phyloP scores from a whole-genome alignment of 345 rosid species.

The Bruguiera gymnorhiza region DNA sequence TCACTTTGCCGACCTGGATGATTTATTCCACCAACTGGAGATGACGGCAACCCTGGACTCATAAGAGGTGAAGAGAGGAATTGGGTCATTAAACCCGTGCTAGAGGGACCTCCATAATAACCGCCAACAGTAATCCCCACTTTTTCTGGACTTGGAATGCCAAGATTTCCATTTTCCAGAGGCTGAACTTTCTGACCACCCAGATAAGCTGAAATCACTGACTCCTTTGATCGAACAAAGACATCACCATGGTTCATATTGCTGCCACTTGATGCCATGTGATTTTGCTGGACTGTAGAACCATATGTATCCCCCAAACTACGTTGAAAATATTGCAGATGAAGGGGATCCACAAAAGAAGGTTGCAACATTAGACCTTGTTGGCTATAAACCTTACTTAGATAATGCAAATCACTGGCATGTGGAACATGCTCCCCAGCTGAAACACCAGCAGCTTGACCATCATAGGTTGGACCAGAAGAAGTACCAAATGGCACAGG shows the following conservation, averaged over 20 bases:
- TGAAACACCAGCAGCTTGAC: slow-evolving; percentile 26
- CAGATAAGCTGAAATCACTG: slow-evolving; percentile 9
- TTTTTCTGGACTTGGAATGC: slow-evolving; percentile 20
- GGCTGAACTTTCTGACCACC: slow-evolving; percentile 16
- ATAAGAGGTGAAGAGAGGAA: slow-evolving; percentile 22
- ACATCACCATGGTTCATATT: slow-evolving; percentile 11
- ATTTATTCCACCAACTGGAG: slow-evolving; percentile 22
- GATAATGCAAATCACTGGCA: slow-evolving; percentile 40
- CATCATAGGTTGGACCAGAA: slow-evolving; percentile 19
- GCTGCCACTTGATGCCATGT: slow-evolving; percentile 1
- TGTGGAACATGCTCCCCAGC: slow-evolving; percentile 37
- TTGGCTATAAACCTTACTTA: slow-evolving; percentile 48
- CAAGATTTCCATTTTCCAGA: slow-evolving; percentile 12
- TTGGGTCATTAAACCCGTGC: slow-evolving; percentile 21
- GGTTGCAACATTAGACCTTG: slow-evolving; percentile 39
- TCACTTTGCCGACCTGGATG: slow-evolving; percentile 16
- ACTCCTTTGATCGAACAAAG: slow-evolving; percentile 8
- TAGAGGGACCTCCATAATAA: slow-evolving; percentile 16
- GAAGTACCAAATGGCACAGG: slow-evolving; percentile 22
- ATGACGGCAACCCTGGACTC: slow-evolving; percentile 20
- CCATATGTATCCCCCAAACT: slow-evolving; percentile 21
- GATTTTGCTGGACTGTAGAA: slow-evolving; percentile 17
- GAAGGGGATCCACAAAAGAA: slow-evolving; percentile 23
- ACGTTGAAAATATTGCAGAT: slow-evolving; percentile 24
- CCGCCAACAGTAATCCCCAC: slow-evolving; percentile 11